These are phyloP conservation scores for Neospora caninum DNA, from an alignment of 169 alveolate genomes.

Conservation along the genomic window DNA sequence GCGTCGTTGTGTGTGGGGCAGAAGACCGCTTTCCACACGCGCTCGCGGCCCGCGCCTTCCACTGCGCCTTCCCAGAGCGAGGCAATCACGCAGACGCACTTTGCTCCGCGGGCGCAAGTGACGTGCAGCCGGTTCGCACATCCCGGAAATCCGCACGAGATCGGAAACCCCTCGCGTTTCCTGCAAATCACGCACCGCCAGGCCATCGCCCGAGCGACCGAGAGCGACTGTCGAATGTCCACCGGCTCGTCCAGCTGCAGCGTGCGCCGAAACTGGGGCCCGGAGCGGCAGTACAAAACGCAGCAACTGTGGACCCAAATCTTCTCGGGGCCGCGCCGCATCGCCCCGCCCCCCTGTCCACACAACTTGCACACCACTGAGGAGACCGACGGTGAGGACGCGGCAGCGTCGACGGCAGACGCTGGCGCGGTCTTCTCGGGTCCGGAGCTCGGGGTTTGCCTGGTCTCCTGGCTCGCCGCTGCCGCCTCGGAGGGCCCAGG, in stretches of 20 bases:
- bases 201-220: conserved; percentile 44
- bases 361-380: conserved; percentile 18
- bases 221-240: conserved; percentile 28
- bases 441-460: not conserved
- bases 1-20: conserved; percentile 55
- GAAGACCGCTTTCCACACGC: conserved; percentile 66
- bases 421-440: not conserved
- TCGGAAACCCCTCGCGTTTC: conserved; percentile 55
- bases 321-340: conserved; percentile 66
- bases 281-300: conserved; percentile 57
- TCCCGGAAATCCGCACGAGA: conserved; percentile 58
- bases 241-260: conserved; percentile 64
- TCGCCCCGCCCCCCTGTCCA: conserved; percentile 52
- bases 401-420: not conserved
- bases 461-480: not conserved
- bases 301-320: conserved; percentile 72
- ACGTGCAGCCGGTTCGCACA: conserved; percentile 60
- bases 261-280: conserved; percentile 57
- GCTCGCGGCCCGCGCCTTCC: conserved; percentile 46
- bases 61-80: conserved; percentile 33
- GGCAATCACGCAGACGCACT: conserved; percentile 50
- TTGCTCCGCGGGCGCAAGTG: conserved; percentile 61
- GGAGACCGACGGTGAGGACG: not conserved
- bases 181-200: conserved; percentile 57
- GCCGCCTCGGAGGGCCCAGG: not conserved